Base-by-base conservation (phyloP, 2,329 filamentous ascomycete species). In the Alternaria incomplexa region DNA sequence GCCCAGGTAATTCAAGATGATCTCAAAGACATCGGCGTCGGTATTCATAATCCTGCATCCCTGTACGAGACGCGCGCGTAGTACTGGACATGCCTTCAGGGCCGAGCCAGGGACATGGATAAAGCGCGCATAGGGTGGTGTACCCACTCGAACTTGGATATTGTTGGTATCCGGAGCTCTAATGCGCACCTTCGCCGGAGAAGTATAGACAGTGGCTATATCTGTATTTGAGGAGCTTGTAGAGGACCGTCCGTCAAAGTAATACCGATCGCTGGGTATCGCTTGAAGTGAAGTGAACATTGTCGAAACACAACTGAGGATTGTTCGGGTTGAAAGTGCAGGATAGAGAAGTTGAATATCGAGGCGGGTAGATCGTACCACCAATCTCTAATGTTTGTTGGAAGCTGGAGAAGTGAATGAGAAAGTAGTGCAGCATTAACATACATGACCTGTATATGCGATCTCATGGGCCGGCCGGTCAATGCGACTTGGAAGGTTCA, bases 1-100 rank as follows among this genome's bases (percentile, higher is more conserved):
- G 7, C 56, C 32, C 23, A 65, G 22, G 28, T 56, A 59, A 11
- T 63, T 47, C 20, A 67, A 22, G 2, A 62, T 40, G 4, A 63
- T 44, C 12, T 56, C 54, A 12, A 68, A 65, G 28, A 62, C 43
- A 44, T 40, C 26, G 4, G 55, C 51, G 20, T 65, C 62, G 17
- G 56, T 43, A 17, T 65, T 65, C 2, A 45, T 22, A 7, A 65
- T 58, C n/a, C 36, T 53, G 25, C 58, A 58, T 36, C 56, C 56
- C 20, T 56, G 55, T 4, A 23, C 43, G 5, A 59, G 25, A 15
- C 45, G 32, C 25, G n/a, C 11, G 6, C 13, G 55, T 15, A 65
- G 23, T 10, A 22, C 26, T 40, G 52, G 30, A 8, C 30, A 48
- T 15, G 52, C 28, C 23, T 30, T 56, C 36, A 65, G 23, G 22